Evolutionary conservation across 1,284 basidiomycete genomes (phyloP).

Genomic region (Ceratobasidium sp.): DNA sequence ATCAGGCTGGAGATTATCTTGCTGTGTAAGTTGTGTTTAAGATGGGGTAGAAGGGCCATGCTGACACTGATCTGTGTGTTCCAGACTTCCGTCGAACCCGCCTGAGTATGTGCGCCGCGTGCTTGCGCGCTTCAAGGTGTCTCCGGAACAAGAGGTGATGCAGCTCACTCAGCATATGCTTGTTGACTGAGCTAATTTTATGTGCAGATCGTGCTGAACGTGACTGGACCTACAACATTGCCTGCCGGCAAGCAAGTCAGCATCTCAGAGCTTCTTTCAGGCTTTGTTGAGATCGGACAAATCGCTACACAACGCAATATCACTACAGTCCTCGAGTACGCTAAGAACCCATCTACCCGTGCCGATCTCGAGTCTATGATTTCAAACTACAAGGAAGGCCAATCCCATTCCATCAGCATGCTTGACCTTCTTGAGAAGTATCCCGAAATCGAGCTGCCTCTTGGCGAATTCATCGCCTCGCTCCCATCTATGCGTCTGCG

Average conservation of each 20-base stretch:
- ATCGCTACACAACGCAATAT: slow-evolving; percentile 48
- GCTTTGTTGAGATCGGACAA: slow-evolving; percentile 51
- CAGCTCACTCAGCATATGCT: not conserved
- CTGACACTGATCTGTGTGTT: slow-evolving; percentile 48
- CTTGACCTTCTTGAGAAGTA: slow-evolving; percentile 61
- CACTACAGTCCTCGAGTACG: slow-evolving; percentile 43
- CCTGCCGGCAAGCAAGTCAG: slow-evolving; percentile 30
- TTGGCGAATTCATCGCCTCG: slow-evolving; percentile 58
- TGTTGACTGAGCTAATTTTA: not conserved
- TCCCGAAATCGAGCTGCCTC: slow-evolving; percentile 57
- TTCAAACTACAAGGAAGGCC: slow-evolving; percentile 54
- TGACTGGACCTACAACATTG: slow-evolving; percentile 57
- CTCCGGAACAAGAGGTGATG: slow-evolving; percentile 58
- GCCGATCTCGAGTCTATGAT: slow-evolving; percentile 52
- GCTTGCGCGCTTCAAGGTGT: slow-evolving; percentile 42
- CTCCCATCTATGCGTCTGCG: slow-evolving; percentile 64
- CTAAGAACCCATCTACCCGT: slow-evolving; percentile 41
- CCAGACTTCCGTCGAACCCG: slow-evolving; percentile 44
- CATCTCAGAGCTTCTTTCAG: slow-evolving; percentile 27
- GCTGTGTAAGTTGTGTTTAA: slow-evolving; percentile 52
- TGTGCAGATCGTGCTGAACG: slow-evolving; percentile 56
- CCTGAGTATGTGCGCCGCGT: slow-evolving; percentile 46
- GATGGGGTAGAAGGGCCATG: slow-evolving; percentile 58
- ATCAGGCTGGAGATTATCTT: slow-evolving; percentile 42
- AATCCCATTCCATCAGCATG: slow-evolving; percentile 54